Percentiles rank a stretch among this genome's conserved stretches.
These are phyloP conservation scores for Cenococcum geophilum DNA, from an alignment of 495 filamentous ascomycete genomes.

Conservation along the genomic window DNA sequence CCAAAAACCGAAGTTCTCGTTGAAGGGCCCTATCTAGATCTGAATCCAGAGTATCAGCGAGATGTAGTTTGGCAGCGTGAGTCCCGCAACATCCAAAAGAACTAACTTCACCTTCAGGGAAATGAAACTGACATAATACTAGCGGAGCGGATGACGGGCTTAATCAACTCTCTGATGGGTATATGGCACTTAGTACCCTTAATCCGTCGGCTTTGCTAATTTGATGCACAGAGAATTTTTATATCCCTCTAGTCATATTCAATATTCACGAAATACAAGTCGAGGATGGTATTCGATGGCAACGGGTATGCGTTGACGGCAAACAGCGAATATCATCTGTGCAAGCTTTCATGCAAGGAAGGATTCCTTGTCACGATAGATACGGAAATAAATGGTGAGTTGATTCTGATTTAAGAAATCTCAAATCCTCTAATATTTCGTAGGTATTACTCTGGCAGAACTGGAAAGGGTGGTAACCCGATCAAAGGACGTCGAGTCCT, in stretches of 20 bases:
- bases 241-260: conserved; percentile 48
- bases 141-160: conserved; percentile 30
- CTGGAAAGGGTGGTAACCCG: conserved; percentile 14
- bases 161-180: conserved; percentile 45
- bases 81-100: not conserved
- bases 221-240: conserved; percentile 38
- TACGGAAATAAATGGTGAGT: conserved; percentile 35
- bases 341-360: conserved; percentile 41
- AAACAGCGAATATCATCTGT: conserved; percentile 49
- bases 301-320: conserved; percentile 44
- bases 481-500: conserved; percentile 30
- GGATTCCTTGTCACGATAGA: conserved; percentile 42
- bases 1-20: conserved; percentile 33
- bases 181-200: not conserved
- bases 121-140: not conserved
- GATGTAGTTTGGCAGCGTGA: conserved; percentile 44
- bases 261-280: conserved; percentile 35
- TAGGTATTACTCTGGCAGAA: conserved; percentile 25
- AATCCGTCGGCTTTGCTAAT: not conserved
- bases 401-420: not conserved
- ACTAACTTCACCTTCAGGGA: not conserved
- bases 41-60: conserved; percentile 47
- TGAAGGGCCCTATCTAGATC: conserved; percentile 34
- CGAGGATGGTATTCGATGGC: conserved; percentile 17
- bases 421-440: not conserved